These are phyloP conservation scores for Fomitopsis betulina DNA, from an alignment of 1,284 basidiomycete species.

Conservation along the genomic window DNA sequence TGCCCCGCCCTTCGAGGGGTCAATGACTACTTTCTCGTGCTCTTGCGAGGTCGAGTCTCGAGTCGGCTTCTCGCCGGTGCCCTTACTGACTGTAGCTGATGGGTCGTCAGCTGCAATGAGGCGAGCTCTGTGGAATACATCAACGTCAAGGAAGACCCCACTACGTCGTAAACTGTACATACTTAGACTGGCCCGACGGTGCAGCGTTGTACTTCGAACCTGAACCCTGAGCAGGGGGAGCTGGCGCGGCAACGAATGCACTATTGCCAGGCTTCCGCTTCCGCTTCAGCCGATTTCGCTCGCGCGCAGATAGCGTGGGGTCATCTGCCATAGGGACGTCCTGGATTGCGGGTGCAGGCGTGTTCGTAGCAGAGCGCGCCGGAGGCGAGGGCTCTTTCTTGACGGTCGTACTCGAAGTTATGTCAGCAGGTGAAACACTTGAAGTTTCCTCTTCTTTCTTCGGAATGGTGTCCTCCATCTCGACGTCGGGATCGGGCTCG, in stretches of 20 bases:
- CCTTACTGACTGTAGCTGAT: conserved; percentile 43
- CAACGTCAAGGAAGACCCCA: too few relatives aligned
- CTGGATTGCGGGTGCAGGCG: conserved; percentile 53
- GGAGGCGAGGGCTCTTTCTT: conserved; percentile 27
- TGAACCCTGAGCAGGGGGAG: conserved; percentile 49
- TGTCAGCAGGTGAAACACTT: conserved; percentile 22
- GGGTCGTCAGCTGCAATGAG: conserved; percentile 55
- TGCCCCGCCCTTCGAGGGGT: conserved; percentile 77
- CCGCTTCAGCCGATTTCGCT: conserved; percentile 86
- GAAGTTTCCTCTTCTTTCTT: conserved; percentile 35
- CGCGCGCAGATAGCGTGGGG: conserved; percentile 70
- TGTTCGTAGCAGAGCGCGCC: conserved; percentile 40
- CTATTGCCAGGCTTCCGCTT: conserved; percentile 86
- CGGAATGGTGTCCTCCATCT: conserved; percentile 30
- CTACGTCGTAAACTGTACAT: conserved; percentile 19
- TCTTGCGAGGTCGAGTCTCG: conserved; percentile 42
- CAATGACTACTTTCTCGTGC: conserved; percentile 50
- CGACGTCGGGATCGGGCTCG: conserved; percentile 35
- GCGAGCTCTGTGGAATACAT: conserved; percentile 47
- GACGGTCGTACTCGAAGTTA: conserved; percentile 13
- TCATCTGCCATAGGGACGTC: conserved; percentile 39
- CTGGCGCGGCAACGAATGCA: conserved; percentile 69
- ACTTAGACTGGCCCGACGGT: conserved; percentile 60
- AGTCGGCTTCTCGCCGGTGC: conserved; percentile 45
- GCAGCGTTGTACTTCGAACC: conserved; percentile 53